A percentile compares a stretch with the other conserved stretches of the same genome.
Evolutionary conservation across 352 stramenopile species (phyloP).

Genomic region (Globisporangium heterothallicum): DNA sequence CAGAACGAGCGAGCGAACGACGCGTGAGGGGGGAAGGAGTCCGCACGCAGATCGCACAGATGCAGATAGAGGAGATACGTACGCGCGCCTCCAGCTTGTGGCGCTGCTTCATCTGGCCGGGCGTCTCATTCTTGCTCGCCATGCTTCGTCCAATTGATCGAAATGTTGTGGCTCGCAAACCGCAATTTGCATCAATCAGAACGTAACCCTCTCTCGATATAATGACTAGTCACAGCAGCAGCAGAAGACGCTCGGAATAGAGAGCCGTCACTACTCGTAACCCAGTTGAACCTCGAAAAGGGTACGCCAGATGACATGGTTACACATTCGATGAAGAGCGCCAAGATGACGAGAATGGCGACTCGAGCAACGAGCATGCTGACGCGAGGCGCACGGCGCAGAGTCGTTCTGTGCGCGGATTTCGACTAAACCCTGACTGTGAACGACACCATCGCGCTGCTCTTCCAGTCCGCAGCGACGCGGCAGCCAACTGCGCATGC

Average conservation of each 20-base stretch:
- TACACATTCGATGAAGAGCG: background rate
- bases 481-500: background rate
- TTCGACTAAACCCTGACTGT: slow-evolving; percentile 73
- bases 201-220: background rate
- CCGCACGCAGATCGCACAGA: background rate
- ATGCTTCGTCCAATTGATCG: slow-evolving; percentile 14
- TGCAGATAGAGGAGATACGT: slow-evolving; percentile 10
- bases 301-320: too few relatives aligned
- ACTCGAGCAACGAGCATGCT: background rate
- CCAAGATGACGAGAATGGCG: background rate
- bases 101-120: slow-evolving; percentile 79
- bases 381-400: background rate
- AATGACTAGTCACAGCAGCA: background rate
- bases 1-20: too few relatives aligned
- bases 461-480: slow-evolving; percentile 31
- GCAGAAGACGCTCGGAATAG: background rate
- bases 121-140: slow-evolving; percentile 57
- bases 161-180: background rate
- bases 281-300: too few relatives aligned
- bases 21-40: too few relatives aligned
- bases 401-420: slow-evolving; percentile 52
- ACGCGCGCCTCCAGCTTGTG: slow-evolving; percentile 85
- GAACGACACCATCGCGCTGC: slow-evolving; percentile 48
- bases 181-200: background rate
- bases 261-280: background rate